These are phyloP conservation scores for Fusarium sororula DNA, from an alignment of 2,329 filamentous ascomycete species.

Conservation along the genomic window DNA sequence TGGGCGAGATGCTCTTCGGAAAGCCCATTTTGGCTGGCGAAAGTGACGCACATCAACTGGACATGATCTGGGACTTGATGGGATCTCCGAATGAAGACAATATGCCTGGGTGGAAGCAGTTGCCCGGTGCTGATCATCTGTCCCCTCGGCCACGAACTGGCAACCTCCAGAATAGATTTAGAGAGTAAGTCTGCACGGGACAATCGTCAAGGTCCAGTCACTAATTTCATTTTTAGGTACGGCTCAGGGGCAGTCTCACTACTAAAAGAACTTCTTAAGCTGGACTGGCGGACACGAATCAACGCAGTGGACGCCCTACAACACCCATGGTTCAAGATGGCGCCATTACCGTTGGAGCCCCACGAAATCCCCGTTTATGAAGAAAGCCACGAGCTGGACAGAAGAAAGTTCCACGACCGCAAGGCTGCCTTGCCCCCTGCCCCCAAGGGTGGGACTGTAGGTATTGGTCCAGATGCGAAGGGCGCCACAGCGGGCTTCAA, in stretches of 20 bases:
- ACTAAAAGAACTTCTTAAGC: slow-evolving; percentile 81
- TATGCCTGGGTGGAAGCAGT: slow-evolving; percentile 89
- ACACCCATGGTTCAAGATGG: slow-evolving; percentile 87
- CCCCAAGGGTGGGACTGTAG: slow-evolving; percentile 89
- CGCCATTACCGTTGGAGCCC: slow-evolving; percentile 81
- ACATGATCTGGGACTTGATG: slow-evolving; percentile 92
- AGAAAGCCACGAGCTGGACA: slow-evolving; percentile 96
- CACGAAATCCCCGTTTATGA: slow-evolving; percentile 91
- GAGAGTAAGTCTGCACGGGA: slow-evolving; percentile 62
- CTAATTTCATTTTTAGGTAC: slow-evolving; percentile 56
- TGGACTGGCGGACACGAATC: slow-evolving; percentile 88
- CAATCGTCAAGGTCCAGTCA: neutral
- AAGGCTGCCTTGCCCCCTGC: slow-evolving; percentile 87
- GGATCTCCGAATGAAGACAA: slow-evolving; percentile 88
- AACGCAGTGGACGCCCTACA: slow-evolving; percentile 94
- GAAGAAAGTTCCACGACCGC: slow-evolving; percentile 87
- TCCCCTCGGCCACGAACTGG: slow-evolving; percentile 69
- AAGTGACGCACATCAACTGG: slow-evolving; percentile 87
- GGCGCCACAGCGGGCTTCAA: slow-evolving; percentile 58
- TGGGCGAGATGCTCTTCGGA: slow-evolving; percentile 95
- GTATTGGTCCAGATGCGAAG: slow-evolving; percentile 70
- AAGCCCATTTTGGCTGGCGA: slow-evolving; percentile 93
- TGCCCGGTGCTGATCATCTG: slow-evolving; percentile 83
- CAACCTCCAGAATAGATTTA: slow-evolving; percentile 78
- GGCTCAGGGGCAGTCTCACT: slow-evolving; percentile 80